Evolutionary conservation across 2,329 filamentous ascomycete genomes (phyloP).

Genomic region (Pezicula carpinea): DNA sequence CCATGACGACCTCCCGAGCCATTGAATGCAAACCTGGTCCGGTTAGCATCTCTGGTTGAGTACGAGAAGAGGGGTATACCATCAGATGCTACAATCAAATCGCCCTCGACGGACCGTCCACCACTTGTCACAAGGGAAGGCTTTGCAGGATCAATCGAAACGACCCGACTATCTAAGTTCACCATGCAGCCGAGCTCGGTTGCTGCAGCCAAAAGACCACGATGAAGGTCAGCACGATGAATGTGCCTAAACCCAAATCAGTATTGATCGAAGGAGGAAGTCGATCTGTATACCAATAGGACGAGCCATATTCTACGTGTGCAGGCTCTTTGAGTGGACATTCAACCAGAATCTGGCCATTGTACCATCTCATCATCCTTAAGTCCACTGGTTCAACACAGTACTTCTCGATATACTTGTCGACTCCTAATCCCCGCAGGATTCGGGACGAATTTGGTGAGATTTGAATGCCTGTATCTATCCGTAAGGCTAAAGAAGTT

Average conservation of each 20-base stretch:
- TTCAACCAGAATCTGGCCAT: conserved; percentile 13
- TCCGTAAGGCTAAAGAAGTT: neutral
- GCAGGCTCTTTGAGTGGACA: conserved; percentile 14
- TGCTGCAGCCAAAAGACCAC: conserved; percentile 23
- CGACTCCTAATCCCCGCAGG: conserved; percentile 11
- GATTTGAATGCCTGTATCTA: conserved; percentile 11
- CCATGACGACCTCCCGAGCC: conserved; percentile 33
- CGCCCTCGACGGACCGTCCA: conserved; percentile 26
- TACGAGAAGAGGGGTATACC: conserved; percentile 15
- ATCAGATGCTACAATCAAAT: conserved; percentile 34
- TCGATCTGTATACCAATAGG: conserved; percentile 12
- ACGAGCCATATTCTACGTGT: conserved; percentile 7
- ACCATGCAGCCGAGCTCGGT: conserved; percentile 31
- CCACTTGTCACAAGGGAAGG: conserved; percentile 20
- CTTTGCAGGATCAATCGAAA: conserved; percentile 23
- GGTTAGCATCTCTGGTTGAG: neutral
- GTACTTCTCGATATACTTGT: conserved; percentile 14
- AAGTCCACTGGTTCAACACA: conserved; percentile 13
- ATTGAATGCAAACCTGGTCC: conserved; percentile 28
- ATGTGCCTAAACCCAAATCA: conserved; percentile 12
- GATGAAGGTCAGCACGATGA: conserved; percentile 21
- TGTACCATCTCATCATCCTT: conserved; percentile 15
- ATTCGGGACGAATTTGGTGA: conserved; percentile 13
- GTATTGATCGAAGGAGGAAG: no score
- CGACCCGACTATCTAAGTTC: conserved; percentile 33